Conservation (phyloP, 139 green algal genomes). For the Coelastrella sp. region DNA sequence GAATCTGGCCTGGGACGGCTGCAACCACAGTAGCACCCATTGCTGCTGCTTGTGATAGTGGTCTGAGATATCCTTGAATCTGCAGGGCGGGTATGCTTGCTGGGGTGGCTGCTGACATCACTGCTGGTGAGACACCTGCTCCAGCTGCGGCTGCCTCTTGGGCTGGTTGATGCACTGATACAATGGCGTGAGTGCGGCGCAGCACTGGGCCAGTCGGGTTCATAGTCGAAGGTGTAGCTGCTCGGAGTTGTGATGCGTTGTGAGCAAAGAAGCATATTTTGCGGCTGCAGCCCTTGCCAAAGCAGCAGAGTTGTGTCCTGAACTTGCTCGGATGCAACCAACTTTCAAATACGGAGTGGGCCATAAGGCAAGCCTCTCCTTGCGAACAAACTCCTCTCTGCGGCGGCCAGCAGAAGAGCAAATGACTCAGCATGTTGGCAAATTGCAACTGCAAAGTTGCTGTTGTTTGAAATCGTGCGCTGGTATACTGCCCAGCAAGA, state of each 20-base stretch:
- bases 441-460: too few species aligned
- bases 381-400: constrained; percentile 64
- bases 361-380: constrained; percentile 82
- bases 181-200: constrained; percentile 12
- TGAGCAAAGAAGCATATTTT: constrained; percentile 93
- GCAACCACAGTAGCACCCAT: too few species aligned
- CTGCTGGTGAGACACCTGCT: too few species aligned
- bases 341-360: constrained; percentile 94
- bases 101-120: too few species aligned
- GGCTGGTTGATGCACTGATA: constrained; percentile 16
- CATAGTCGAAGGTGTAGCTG: not conserved
- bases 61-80: too few species aligned
- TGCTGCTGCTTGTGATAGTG: too few species aligned
- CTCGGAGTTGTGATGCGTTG: not conserved
- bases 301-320: constrained; percentile 83
- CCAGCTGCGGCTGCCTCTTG: too few species aligned
- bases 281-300: constrained; percentile 59
- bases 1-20: too few species aligned
- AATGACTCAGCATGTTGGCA: not conserved
- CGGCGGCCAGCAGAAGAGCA: not conserved
- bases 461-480: too few species aligned
- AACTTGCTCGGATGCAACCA: constrained; percentile 92
- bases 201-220: not conserved
- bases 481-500: too few species aligned
- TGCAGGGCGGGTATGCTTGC: too few species aligned